phyloP scores from a whole-genome alignment of 139 green algal species.

The Yamagishiella unicocca region DNA sequence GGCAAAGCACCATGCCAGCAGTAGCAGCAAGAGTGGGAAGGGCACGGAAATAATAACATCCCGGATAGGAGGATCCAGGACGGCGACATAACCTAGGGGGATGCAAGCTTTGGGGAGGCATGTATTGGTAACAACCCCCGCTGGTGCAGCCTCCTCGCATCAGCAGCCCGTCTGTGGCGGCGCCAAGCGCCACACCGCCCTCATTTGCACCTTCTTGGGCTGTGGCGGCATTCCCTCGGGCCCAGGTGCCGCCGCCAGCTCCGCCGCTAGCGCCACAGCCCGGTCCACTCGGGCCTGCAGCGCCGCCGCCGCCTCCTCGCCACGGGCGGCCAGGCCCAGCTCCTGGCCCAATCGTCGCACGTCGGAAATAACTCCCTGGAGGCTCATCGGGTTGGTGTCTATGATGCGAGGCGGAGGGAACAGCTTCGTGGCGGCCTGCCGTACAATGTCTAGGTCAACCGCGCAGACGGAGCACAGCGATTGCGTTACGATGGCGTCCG shows the following conservation, averaged over 20 bases:
- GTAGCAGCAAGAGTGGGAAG: no score
- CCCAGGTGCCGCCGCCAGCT: slow-evolving; percentile 38
- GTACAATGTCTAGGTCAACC: slow-evolving; percentile 74
- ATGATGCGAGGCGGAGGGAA: slow-evolving; percentile 62
- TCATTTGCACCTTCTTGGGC: slow-evolving; percentile 5
- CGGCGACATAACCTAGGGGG: no score
- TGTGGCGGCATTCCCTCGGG: slow-evolving; percentile 25
- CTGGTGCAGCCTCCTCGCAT: no score
- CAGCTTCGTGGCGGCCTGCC: slow-evolving; percentile 48
- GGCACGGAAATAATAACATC: no score
- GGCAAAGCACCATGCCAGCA: no score
- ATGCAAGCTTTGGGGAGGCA: no score
- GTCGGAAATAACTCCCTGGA: slow-evolving; percentile 69
- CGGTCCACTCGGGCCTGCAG: slow-evolving; percentile 57
- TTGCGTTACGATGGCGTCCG: slow-evolving; percentile 77
- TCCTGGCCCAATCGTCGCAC: slow-evolving; percentile 40
- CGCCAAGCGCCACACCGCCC: no score
- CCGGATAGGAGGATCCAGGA: no score
- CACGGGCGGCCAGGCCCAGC: slow-evolving; percentile 52
- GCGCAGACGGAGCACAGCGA: slow-evolving; percentile 67
- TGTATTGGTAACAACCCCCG: background rate
- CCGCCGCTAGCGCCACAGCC: background rate
- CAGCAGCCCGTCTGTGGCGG: no score
- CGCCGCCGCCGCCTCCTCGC: slow-evolving; percentile 32
- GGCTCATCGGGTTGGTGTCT: slow-evolving; percentile 73